phyloP scores from a whole-genome alignment of 805 yeast species.

The Candida vartiovaarae region DNA sequence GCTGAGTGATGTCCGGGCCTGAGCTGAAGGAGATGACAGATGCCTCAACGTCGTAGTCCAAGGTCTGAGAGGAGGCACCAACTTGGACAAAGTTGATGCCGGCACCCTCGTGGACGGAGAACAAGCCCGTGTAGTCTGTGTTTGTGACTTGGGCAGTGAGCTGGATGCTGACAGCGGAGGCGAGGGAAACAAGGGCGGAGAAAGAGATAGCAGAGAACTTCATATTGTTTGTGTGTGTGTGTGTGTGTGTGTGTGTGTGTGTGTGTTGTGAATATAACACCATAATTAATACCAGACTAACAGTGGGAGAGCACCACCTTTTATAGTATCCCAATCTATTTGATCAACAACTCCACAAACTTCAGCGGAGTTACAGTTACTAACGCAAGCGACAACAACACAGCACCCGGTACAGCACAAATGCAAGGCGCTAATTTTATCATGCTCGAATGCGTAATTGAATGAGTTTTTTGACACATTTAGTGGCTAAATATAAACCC shows the following conservation, averaged over 20 bases:
- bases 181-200: constrained; percentile 2
- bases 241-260: neutral
- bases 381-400: too few relatives aligned
- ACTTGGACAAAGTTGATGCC: constrained; percentile 16
- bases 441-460: too few relatives aligned
- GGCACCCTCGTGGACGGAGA: constrained; percentile 18
- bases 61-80: constrained; percentile 7
- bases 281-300: too few relatives aligned
- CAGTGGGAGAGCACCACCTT: too few relatives aligned
- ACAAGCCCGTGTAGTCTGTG: constrained; percentile 5
- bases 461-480: too few relatives aligned
- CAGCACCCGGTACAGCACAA: too few relatives aligned
- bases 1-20: neutral
- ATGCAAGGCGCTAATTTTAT: too few relatives aligned
- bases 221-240: constrained; percentile 1
- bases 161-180: constrained; percentile 2
- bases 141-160: neutral
- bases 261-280: neutral
- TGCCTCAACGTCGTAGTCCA: constrained; percentile 1
- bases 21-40: constrained; percentile 6
- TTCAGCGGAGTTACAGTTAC: too few relatives aligned
- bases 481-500: too few relatives aligned
- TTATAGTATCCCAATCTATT: too few relatives aligned
- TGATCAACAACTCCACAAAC: too few relatives aligned
- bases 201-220: constrained; percentile 5